A percentile compares a stretch with the other conserved stretches of the same genome.
These are phyloP conservation scores for Boletus vermiculosoides DNA, from an alignment of 768 basidiomycete genomes.

Conservation along the genomic window DNA sequence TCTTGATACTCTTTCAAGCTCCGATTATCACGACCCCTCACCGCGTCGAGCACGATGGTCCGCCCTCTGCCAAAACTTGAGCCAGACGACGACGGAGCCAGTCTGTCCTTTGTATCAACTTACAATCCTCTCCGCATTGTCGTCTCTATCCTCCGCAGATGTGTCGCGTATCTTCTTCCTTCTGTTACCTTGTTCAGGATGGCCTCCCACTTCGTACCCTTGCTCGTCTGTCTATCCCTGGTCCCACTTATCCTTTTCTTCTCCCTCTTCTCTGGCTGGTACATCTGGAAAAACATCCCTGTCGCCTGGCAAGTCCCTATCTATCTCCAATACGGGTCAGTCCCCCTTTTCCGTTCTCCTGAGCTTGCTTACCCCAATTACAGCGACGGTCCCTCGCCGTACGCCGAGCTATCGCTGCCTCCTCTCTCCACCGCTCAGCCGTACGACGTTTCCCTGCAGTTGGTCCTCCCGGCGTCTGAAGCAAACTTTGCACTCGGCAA, in stretches of 20 bases:
- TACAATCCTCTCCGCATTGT: constrained; percentile 12
- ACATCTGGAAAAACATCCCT: constrained; percentile 72
- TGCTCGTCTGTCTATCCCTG: constrained; percentile 57
- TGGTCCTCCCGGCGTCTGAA: constrained; percentile 63
- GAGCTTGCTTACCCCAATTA: constrained; percentile 3
- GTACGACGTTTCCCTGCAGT: constrained; percentile 71
- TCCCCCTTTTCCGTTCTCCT: constrained; percentile 1
- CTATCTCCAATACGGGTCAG: constrained; percentile 81
- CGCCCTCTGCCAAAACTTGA: constrained; percentile 23
- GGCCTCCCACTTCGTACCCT: constrained; percentile 63
- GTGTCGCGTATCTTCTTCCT: constrained; percentile 10
- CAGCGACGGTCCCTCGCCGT: constrained; percentile 66
- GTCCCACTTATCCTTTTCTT: constrained; percentile 61
- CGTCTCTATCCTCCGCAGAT: constrained; percentile 1
- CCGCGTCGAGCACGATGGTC: constrained; percentile 18
- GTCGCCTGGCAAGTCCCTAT: constrained; percentile 67
- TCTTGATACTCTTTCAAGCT: constrained; percentile 16
- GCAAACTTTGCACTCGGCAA: constrained; percentile 76
- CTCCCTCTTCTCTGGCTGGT: constrained; percentile 65
- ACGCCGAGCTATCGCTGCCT: constrained; percentile 55
- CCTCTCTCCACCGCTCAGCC: constrained; percentile 56
- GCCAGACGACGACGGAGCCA: constrained; percentile 10
- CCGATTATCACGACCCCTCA: constrained; percentile 14
- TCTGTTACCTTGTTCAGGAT: constrained; percentile 28
- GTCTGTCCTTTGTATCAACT: not conserved